These are phyloP conservation scores for Oxytropis ochrocephala DNA, from an alignment of 306 rosid genomes.

Conservation along the genomic window DNA sequence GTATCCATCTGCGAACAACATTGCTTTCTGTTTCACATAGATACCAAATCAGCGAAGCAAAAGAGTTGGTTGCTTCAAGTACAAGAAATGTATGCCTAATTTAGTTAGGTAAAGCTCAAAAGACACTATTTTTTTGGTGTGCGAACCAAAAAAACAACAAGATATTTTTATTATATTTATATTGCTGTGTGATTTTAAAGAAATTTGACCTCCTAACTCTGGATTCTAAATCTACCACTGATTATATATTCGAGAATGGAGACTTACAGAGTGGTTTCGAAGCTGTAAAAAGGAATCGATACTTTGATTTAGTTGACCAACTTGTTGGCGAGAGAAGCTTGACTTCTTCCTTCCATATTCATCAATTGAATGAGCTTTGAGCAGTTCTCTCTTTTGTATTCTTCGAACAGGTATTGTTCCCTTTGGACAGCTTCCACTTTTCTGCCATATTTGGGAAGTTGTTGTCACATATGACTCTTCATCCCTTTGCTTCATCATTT, in stretches of 20 bases:
- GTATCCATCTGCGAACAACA: slow-evolving; percentile 33
- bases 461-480: neutral
- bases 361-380: slow-evolving; percentile 37
- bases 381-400: slow-evolving; percentile 30
- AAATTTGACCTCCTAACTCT: too few relatives aligned
- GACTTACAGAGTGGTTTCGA: slow-evolving; percentile 49
- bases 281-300: neutral
- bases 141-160: too few relatives aligned
- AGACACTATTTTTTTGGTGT: too few relatives aligned
- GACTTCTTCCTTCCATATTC: slow-evolving; percentile 57
- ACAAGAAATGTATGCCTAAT: neutral
- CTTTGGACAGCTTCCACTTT: slow-evolving; percentile 59
- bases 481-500: slow-evolving; percentile 21
- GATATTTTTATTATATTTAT: too few relatives aligned
- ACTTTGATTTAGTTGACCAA: neutral
- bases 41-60: neutral
- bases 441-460: slow-evolving; percentile 54
- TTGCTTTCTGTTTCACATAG: slow-evolving; percentile 39
- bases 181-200: too few relatives aligned
- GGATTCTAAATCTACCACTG: too few relatives aligned
- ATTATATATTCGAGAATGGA: neutral
- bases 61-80: neutral
- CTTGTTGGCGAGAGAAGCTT: slow-evolving; percentile 9
- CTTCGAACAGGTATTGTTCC: slow-evolving; percentile 66
- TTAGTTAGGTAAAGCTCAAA: neutral